These are phyloP conservation scores for Hydnum rufescens DNA, from an alignment of 768 basidiomycete species.

Conservation along the genomic window DNA sequence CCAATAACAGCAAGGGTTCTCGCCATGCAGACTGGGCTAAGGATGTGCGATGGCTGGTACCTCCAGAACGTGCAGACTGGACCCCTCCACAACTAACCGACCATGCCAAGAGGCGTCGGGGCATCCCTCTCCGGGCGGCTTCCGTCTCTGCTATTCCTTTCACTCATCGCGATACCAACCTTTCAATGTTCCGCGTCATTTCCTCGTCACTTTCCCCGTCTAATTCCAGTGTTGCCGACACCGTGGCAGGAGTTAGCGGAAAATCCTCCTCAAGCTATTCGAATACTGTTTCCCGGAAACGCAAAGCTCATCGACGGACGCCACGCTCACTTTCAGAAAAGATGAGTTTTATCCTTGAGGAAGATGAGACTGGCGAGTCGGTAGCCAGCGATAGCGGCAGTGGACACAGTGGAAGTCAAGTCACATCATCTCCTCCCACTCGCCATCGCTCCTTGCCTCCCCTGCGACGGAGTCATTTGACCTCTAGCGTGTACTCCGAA, in stretches of 20 bases:
- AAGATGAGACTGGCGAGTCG: slow-evolving; percentile 32
- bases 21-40: slow-evolving; percentile 49
- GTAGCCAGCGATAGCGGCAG: slow-evolving; percentile 22
- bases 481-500: too few species aligned
- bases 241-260: not conserved
- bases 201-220: slow-evolving; percentile 13
- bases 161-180: not conserved
- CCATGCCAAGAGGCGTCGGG: too few species aligned
- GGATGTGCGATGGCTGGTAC: slow-evolving; percentile 44
- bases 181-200: slow-evolving; percentile 6
- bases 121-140: too few species aligned
- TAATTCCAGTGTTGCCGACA: not conserved
- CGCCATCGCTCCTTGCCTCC: slow-evolving; percentile 25
- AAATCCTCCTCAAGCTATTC: too few species aligned
- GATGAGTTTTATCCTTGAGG: slow-evolving; percentile 20
- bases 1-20: too few species aligned
- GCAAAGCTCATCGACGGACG: too few species aligned
- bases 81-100: too few species aligned
- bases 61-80: slow-evolving; percentile 14
- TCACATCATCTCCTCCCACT: slow-evolving; percentile 25
- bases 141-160: not conserved
- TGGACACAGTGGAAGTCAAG: slow-evolving; percentile 37
- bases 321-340: slow-evolving; percentile 23
- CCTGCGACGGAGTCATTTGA: too few species aligned
- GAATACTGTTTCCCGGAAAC: too few species aligned